phyloP scores from a whole-genome alignment of 768 basidiomycete genomes.

The Erythrobasidium yunnanense region DNA sequence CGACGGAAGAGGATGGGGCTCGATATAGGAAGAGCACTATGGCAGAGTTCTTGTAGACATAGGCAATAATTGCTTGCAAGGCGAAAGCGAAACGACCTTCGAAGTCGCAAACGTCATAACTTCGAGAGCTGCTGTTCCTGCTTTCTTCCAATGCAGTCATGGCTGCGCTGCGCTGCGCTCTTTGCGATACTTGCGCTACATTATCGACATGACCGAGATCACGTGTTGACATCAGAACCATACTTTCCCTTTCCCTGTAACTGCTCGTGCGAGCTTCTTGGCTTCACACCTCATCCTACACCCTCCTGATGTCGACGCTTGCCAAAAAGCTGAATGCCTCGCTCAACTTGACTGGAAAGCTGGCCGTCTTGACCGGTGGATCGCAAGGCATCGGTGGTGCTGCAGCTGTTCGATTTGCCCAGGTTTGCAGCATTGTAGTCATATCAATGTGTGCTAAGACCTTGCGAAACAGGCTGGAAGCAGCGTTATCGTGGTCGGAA shows the following conservation, averaged over 20 bases:
- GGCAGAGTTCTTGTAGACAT: too few species aligned
- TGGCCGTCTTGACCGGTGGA: slow-evolving; percentile 27
- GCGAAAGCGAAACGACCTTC: too few species aligned
- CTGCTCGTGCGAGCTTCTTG: too few species aligned
- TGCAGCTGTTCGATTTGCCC: slow-evolving; percentile 29
- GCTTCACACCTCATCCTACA: not conserved
- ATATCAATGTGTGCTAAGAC: not conserved
- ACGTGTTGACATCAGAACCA: too few species aligned
- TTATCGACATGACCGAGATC: too few species aligned
- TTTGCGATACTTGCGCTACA: too few species aligned
- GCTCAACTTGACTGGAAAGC: slow-evolving; percentile 34
- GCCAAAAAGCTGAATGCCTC: slow-evolving; percentile 29
- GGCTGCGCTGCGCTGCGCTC: too few species aligned
- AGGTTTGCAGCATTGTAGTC: not conserved
- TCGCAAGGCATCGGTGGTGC: slow-evolving; percentile 35
- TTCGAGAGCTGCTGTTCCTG: too few species aligned
- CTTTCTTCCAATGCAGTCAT: too few species aligned
- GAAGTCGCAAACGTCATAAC: too few species aligned
- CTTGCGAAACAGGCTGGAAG: slow-evolving; percentile 30
- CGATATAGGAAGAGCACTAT: not conserved
- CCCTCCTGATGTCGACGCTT: slow-evolving; percentile 24
- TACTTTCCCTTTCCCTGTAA: too few species aligned
- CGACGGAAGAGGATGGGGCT: not conserved
- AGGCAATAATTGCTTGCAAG: too few species aligned
- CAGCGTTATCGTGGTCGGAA: slow-evolving; percentile 34